Evolutionary conservation across 1,284 basidiomycete genomes (phyloP), one percentile per base, ranked within the genome.

Genomic region (Bondarzewia mesenterica): DNA sequence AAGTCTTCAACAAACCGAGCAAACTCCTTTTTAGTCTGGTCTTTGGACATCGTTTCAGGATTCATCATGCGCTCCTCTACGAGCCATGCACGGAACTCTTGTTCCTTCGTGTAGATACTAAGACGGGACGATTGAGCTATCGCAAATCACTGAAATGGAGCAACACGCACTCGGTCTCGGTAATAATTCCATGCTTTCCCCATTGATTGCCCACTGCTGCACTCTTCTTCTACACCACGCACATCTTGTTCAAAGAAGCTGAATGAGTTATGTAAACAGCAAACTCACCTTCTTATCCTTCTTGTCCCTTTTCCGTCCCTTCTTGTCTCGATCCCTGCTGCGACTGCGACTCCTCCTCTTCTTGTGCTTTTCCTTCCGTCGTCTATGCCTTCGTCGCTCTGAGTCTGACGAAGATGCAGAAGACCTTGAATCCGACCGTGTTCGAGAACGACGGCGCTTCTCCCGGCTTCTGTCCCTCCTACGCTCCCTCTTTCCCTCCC

Each of bases 21-120:
- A 62, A 93, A 93, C 57, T 92, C 85, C 57, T 91, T 92, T 67
- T 82, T 85, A 52, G 79, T 83, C 56, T 86, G 85, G 36, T 92
- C 87, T 61, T 89, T 92, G 5, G 84, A 75, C 40, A 92, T 70
- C 1, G 82, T 85, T 66, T 93, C 92, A 0, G 89, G 89, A 62
- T 94, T 94, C 56, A 91, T 72, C 63, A 84, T 89, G 43, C 85
- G 80, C 62, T 94, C 91, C 60, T 93, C 91, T 15, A 94, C 79
- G 7, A 94, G 77, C 91, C 92, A 95, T 2, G 88, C 81, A 47
- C 87, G 77, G 64, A 93, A 93, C 66, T 93, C 91, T 56, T 82
- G 75, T 26, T 77, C 78, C 60, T 91, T 93, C 41, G 73, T 82
- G 62, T 84, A 88, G 48, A 91, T 75, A 58, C 88, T 91, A 49